Evolutionary conservation across 2,329 filamentous ascomycete species (phyloP), one percentile per base, ranked within the genome.

Genomic region (Penicillium frequentans): DNA sequence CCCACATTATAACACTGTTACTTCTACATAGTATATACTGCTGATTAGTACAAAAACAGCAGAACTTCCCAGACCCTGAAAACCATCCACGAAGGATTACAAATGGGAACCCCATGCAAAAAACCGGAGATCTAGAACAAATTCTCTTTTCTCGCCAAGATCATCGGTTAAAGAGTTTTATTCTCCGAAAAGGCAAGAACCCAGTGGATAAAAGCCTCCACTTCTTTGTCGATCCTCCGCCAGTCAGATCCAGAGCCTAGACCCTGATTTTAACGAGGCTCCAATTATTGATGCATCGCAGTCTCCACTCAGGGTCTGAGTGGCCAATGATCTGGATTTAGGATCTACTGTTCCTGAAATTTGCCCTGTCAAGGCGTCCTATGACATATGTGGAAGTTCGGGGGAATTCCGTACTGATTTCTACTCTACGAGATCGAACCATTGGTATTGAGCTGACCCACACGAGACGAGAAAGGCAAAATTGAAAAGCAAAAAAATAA

Each of bases 161-260:
- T 14, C 31, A 16, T 14, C 31, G 13, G 31, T 14, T 37, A 44
- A 51, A 51, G 16, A 19, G 21, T n/a, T 14, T 21, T 11, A 26
- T 7, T 19, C 6, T 19, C 14, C 27, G 10, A n/a, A 31, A 43
- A 19, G 8, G n/a, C 8, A 39, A 9, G 11, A 10, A 9, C 9
- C 4, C n/a, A 39, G 31, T 33, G 31, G 45, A 29, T 13, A 16
- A 14, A 31, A n/a, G 3, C 35, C 14, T 37, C 35, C 35, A 37
- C 35, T 37, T 39, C 35, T 19, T 37, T 37, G 51, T 23, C 48
- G 51, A 57, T 59, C 49, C 42, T 43, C 52, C 49, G 21, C 57
- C 54, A 59, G 54, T 59, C 57, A 44, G 54, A 53, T 53, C 35
- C 9, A 23, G 39, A 42, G 39, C 49, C 53, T 50, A 46, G 33